Evolutionary conservation across 2,329 filamentous ascomycete genomes (phyloP).

Genomic region (Clarireedia homoeocarpa): DNA sequence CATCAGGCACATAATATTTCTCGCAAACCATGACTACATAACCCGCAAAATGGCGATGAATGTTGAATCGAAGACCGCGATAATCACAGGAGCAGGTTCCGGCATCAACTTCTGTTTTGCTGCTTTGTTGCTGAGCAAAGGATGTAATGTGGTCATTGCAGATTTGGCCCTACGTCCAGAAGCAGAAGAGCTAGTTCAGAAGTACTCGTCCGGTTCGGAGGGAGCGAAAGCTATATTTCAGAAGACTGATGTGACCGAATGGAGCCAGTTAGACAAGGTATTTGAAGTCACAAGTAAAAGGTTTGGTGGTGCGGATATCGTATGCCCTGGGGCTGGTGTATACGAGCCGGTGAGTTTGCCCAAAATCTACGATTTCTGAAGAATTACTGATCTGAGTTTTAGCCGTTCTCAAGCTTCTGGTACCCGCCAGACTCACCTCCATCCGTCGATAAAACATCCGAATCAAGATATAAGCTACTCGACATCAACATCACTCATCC

Average conservation of each 20-base stretch:
- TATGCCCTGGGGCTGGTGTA: conserved; percentile 40
- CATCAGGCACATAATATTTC: neutral
- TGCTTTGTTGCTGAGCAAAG: conserved; percentile 33
- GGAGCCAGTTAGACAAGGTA: conserved; percentile 30
- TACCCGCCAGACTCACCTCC: conserved; percentile 35
- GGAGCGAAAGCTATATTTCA: conserved; percentile 33
- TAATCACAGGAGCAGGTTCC: conserved; percentile 47
- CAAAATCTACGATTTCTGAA: too few relatives aligned
- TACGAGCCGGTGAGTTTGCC: conserved; percentile 35
- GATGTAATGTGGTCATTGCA: conserved; percentile 39
- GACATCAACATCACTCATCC: conserved; percentile 46
- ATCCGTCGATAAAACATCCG: conserved; percentile 34
- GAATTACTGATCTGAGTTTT: neutral
- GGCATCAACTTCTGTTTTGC: conserved; percentile 43
- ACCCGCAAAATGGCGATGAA: conserved; percentile 20
- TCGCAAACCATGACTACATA: neutral
- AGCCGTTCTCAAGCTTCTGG: conserved; percentile 44
- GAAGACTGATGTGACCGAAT: conserved; percentile 36
- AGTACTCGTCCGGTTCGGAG: conserved; percentile 12
- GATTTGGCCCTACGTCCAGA: conserved; percentile 38
- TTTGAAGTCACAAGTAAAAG: conserved; percentile 28
- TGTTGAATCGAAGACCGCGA: conserved; percentile 41
- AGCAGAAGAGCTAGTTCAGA: conserved; percentile 29
- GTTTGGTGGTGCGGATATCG: conserved; percentile 31
- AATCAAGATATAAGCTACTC: conserved; percentile 36